Conservation (phyloP, 78 protist genomes). For the Dictyostelium citrinum region DNA sequence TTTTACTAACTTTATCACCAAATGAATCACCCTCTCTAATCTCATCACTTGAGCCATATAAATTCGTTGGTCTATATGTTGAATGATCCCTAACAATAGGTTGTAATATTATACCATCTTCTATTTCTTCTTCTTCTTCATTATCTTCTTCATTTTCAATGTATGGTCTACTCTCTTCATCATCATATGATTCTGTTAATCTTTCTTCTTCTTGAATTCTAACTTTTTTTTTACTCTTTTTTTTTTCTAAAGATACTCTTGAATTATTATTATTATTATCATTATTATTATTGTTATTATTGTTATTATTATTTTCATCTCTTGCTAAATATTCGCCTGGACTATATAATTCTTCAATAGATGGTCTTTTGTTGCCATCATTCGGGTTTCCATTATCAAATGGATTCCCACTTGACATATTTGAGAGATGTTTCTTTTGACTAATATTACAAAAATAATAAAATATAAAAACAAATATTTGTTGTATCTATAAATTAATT, state of each 20-base stretch:
- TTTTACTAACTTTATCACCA: conserved; percentile 4
- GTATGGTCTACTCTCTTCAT: background rate
- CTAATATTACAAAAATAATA: background rate
- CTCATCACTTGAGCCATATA: conserved; percentile 17
- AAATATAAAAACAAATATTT: too few relatives aligned
- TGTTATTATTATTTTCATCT: background rate
- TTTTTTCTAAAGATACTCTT: background rate
- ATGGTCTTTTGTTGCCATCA: background rate
- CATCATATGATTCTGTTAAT: background rate
- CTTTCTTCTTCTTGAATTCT: background rate
- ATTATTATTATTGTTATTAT: background rate
- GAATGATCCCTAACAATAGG: conserved; percentile 55
- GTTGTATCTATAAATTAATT: too few relatives aligned
- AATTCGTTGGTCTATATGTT: background rate
- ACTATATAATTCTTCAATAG: background rate
- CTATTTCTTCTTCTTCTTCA: background rate
- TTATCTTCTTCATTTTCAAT: background rate
- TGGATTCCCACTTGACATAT: background rate
- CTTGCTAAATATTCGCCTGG: background rate
- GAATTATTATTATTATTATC: background rate
- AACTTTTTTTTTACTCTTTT: background rate
- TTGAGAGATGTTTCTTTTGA: background rate
- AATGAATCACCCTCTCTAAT: conserved; percentile 46
- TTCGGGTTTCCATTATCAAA: background rate
- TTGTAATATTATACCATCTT: conserved; percentile 20